Evolutionary conservation across 176 grass and related monocot genomes (phyloP), one percentile per base, ranked within the genome.

Genomic region (Triticum turgidum): DNA sequence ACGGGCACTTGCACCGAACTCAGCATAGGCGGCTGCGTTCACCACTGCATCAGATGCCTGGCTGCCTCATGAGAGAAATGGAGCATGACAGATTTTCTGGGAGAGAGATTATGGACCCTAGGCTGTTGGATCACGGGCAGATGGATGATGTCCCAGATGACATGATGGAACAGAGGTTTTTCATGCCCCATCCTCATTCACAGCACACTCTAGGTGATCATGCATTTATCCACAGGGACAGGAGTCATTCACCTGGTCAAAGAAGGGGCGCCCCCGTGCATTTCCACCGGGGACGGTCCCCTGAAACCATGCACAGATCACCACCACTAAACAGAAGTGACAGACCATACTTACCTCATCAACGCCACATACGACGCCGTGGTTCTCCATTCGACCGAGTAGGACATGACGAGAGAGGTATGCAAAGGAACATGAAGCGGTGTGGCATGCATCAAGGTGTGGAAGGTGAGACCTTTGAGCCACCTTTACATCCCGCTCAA

Each of bases 141-240:
- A 80, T 84, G 44, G 89, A 87, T 49, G 74, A 85, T 84, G 8
- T 72, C 9, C 63, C 38, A 14, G 77, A 85, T 81, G 62, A 82
- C 69, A 88, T 91, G 89, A 85, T 88, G 77, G 82, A 85, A n/a
- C 86, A 88, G 3, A 69, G 77, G 12, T 88, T 81, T 70, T 88
- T 82, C 32, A 32, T 63, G 56, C 69, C 69, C 21, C 81, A 76
- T 87, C 65, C 67, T 37, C 77, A 34, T 81, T 70, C 41, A 54
- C 89, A 81, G 1, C 62, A 84, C 51, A 30, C 30, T 38, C 89
- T 64, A 24, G 77, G 30, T 71, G 89, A 85, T 37, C 86, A 58
- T 78, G 76, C 38, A 64, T 87, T 88, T 42, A 77, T 88, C 29
- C 89, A 39, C 2, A 85, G 89, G 63, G 77, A 85, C 11, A 88